Conservation (phyloP, 805 yeast species). For the Yarrowia alimentaria region DNA sequence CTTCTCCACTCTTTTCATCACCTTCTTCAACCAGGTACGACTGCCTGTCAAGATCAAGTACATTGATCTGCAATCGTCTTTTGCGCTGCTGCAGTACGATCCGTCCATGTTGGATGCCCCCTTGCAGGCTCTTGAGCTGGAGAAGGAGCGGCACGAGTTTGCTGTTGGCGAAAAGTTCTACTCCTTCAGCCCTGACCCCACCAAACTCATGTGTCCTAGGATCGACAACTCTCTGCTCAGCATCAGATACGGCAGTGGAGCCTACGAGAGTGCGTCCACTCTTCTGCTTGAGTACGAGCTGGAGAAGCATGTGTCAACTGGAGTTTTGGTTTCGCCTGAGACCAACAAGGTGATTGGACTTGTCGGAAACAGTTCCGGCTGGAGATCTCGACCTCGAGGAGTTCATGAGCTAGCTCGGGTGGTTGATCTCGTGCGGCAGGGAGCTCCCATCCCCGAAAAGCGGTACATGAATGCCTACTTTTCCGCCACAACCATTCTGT, state of each 20-base stretch:
- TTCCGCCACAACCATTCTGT: constrained; percentile 59
- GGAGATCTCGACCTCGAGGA: constrained; percentile 71
- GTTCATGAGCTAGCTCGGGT: constrained; percentile 60
- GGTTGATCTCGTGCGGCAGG: constrained; percentile 50
- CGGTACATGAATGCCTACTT: constrained; percentile 76
- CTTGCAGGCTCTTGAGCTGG: constrained; percentile 1
- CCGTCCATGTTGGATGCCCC: constrained; percentile 17
- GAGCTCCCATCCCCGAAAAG: constrained; percentile 47
- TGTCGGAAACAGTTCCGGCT: constrained; percentile 56
- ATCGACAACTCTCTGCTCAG: constrained; percentile 9
- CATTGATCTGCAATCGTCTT: constrained; percentile 12
- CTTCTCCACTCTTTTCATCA: constrained; percentile 14
- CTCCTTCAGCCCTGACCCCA: constrained; percentile 6
- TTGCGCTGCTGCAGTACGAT: constrained; percentile 16
- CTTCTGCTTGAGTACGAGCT: constrained; percentile 3
- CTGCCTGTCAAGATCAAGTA: constrained; percentile 35
- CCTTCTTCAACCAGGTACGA: constrained; percentile 49
- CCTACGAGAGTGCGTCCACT: background rate
- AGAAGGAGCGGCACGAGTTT: constrained; percentile 12
- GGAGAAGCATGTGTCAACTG: background rate
- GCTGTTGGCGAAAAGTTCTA: constrained; percentile 1
- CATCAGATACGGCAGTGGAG: background rate
- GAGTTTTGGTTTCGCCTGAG: constrained; percentile 58
- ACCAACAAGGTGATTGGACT: constrained; percentile 54
- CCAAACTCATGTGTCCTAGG: background rate